A percentile compares a stretch with the other conserved stretches of the same genome.
Conservation (phyloP, 2,329 filamentous ascomycete species). For the Pseudocercospora cruenta region DNA sequence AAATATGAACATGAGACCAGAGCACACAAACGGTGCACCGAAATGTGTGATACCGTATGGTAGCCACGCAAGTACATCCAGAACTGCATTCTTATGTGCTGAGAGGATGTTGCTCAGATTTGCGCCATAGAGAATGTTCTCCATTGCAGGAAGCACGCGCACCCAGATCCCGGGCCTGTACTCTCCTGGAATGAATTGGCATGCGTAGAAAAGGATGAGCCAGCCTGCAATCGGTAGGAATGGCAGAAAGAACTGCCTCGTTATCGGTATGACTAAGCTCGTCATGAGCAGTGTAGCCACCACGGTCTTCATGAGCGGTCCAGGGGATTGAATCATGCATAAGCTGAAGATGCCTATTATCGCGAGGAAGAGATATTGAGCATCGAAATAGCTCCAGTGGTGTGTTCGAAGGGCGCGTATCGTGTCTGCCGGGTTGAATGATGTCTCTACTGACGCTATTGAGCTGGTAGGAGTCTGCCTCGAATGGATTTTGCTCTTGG, state of each 20-base stretch:
- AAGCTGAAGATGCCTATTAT: constrained; percentile 80
- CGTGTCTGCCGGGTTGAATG: constrained; percentile 78
- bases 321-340: constrained; percentile 76
- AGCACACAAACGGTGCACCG: constrained; percentile 78
- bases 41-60: constrained; percentile 93
- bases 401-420: constrained; percentile 75
- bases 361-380: constrained; percentile 78
- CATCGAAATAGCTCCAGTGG: constrained; percentile 79
- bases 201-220: constrained; percentile 88
- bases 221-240: constrained; percentile 84
- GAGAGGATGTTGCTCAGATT: constrained; percentile 96
- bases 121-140: constrained; percentile 94
- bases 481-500: constrained; percentile 67
- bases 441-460: constrained; percentile 77
- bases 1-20: constrained; percentile 81
- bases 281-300: constrained; percentile 68
- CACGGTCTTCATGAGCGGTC: constrained; percentile 75
- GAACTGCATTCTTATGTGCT: constrained; percentile 78
- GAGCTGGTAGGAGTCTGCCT: constrained; percentile 70
- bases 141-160: constrained; percentile 86
- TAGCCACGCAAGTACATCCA: constrained; percentile 89
- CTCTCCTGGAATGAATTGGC: constrained; percentile 85
- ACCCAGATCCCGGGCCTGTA: constrained; percentile 95
- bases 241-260: constrained; percentile 88
- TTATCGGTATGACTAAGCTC: constrained; percentile 78